Base-by-base conservation (phyloP, 257 asterid species). In the Gynochthodes officinalis region DNA sequence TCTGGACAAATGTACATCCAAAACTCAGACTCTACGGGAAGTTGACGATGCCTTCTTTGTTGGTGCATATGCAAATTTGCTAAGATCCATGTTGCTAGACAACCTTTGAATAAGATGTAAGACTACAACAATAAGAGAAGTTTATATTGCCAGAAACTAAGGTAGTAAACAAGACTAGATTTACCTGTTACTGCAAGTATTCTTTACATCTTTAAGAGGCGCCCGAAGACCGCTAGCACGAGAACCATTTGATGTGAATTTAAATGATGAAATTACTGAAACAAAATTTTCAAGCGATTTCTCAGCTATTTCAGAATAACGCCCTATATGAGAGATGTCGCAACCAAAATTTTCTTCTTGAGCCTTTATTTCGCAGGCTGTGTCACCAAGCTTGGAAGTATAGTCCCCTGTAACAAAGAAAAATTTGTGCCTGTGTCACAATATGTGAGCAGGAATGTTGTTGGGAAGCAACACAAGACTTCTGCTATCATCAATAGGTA, bases 141-240 rank as follows among this genome's bases (percentile, higher is more conserved):
- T n/a, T 3, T 11, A 37, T 1, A 15, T 44, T 16, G 28, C 35
- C 46, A 61, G 21, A 35, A 70, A 16, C 49, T 43, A 33, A 12
- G 15, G 57, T 46, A 49, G 60, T 46, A 46, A 67, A 4, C 30
- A 73, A n/a, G 10, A 39, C 46, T 57, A 4, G 19, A 40, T 58
- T 28, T 83, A 93, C 96, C 98, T 84, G 67, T 71, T 83, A 70
- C 19, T 71, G 80, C 67, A 69, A 58, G 81, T 87, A 85, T 89
- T 90, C 80, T 81, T 82, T 61, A 94, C 84, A 63, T 89, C 96
- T 84, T 83, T 91, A 12, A 94, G 75, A 71, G 99, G 97, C n/a
- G 99, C 85, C 66, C 99, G 97, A 67, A 94, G 97, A 44, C 97
- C 97, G 78, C 96, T 89, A 16, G 93, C 97, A 75, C 97, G 93